Conservation (phyloP, 2,329 filamentous ascomycete genomes). For the Alternaria sp. region DNA sequence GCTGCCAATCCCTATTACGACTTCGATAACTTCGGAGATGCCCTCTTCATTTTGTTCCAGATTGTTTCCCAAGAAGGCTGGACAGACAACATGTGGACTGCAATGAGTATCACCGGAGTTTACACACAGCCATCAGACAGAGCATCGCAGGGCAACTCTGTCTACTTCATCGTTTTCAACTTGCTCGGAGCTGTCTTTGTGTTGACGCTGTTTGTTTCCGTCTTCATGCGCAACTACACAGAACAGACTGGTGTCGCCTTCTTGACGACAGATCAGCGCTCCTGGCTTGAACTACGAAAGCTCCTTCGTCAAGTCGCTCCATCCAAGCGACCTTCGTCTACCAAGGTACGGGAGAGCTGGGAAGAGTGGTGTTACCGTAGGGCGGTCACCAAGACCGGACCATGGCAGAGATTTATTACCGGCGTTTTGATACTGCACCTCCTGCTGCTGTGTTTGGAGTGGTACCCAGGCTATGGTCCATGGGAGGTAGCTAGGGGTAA, state of each 20-base stretch:
- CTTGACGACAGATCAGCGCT: slow-evolving; percentile 91
- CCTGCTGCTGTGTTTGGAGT: slow-evolving; percentile 83
- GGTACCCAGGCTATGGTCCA: slow-evolving; percentile 72
- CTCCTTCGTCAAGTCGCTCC: slow-evolving; percentile 90
- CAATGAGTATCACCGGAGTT: slow-evolving; percentile 79
- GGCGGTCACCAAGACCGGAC: slow-evolving; percentile 91
- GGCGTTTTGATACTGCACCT: slow-evolving; percentile 81
- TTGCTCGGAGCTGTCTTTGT: slow-evolving; percentile 95
- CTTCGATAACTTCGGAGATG: slow-evolving; percentile 94
- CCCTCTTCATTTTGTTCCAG: slow-evolving; percentile 95
- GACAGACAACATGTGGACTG: slow-evolving; percentile 88
- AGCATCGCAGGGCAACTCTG: slow-evolving; percentile 78
- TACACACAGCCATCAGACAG: slow-evolving; percentile 75
- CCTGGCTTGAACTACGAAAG: slow-evolving; percentile 95
- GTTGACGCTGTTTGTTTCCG: slow-evolving; percentile 94
- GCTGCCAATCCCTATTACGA: slow-evolving; percentile 84
- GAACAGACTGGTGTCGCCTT: slow-evolving; percentile 98
- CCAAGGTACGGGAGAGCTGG: slow-evolving; percentile 74
- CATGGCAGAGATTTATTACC: slow-evolving; percentile 87
- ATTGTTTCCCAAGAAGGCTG: slow-evolving; percentile 99
- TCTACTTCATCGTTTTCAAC: slow-evolving; percentile 98
- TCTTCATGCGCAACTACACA: slow-evolving; percentile 99
- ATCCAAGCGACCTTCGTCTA: slow-evolving; percentile 86
- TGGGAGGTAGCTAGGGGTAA: slow-evolving; percentile 73
- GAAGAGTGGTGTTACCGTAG: slow-evolving; percentile 94